phyloP scores from a whole-genome alignment of 164 flowering plant genomes.

The Macadamia tetraphylla region DNA sequence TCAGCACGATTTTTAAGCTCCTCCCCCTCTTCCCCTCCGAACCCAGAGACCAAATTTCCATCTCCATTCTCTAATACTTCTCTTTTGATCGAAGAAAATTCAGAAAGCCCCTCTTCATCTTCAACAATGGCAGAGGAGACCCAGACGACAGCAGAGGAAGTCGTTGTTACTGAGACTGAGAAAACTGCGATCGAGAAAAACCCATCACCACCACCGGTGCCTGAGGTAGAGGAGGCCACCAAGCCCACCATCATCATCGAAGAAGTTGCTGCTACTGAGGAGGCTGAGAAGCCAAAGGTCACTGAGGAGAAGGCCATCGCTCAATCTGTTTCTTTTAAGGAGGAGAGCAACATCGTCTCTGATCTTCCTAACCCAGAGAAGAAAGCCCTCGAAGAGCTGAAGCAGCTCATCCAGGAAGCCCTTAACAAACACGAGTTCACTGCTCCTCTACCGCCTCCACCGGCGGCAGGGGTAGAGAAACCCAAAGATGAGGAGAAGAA shows the following conservation, averaged over 20 bases:
- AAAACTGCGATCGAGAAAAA: conserved; percentile 13
- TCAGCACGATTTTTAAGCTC: too few relatives aligned
- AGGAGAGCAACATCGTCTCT: conserved; percentile 65
- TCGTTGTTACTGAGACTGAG: conserved; percentile 27
- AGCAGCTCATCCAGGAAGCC: conserved; percentile 57
- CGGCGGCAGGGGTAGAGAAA: conserved; percentile 21
- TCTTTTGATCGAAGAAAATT: not conserved
- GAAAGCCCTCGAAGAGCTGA: conserved; percentile 83
- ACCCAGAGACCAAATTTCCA: not conserved
- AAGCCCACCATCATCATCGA: conserved; percentile 16
- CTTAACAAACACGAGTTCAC: conserved; percentile 66
- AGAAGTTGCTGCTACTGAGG: not conserved
- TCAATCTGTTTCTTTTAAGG: conserved; percentile 72
- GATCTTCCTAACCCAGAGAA: conserved; percentile 73
- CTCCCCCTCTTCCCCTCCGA: not conserved
- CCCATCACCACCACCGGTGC: conserved; percentile 5
- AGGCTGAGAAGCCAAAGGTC: conserved; percentile 13
- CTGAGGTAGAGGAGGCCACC: conserved; percentile 21
- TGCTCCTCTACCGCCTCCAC: conserved; percentile 38
- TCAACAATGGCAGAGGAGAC: conserved; percentile 38
- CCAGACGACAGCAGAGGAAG: conserved; percentile 14
- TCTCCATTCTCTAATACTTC: not conserved
- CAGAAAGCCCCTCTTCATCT: not conserved
- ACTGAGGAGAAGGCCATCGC: conserved; percentile 27
- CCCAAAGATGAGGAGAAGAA: conserved; percentile 15